A percentile compares a stretch with the other conserved stretches of the same genome.
phyloP scores from a whole-genome alignment of 352 stramenopile species.

The Globisporangium alternatum region DNA sequence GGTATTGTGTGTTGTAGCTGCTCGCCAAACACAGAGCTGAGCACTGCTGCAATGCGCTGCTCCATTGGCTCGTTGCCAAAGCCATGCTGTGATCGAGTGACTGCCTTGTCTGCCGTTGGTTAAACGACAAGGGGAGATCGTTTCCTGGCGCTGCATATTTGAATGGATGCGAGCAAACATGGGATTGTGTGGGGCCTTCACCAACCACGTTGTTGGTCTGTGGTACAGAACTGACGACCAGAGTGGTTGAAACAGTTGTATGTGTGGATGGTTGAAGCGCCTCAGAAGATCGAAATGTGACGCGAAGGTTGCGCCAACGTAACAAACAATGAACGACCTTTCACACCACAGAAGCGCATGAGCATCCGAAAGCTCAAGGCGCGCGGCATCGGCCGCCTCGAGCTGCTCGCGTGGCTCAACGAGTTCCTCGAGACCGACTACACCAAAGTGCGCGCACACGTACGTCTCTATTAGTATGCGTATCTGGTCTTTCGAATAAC shows the following conservation, averaged over 20 bases:
- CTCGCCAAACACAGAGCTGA: not conserved
- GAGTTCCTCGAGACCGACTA: conserved; percentile 82
- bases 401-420: conserved; percentile 77
- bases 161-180: not conserved
- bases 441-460: conserved; percentile 44
- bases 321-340: not conserved
- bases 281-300: not conserved
- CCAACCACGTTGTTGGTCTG: not conserved
- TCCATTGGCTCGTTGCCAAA: not conserved
- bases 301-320: not conserved
- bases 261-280: not conserved
- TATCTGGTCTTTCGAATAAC: not conserved
- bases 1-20: not conserved
- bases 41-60: not conserved
- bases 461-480: not conserved
- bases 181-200: too few relatives aligned
- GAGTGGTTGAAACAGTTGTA: not conserved
- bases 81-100: not conserved
- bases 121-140: not conserved
- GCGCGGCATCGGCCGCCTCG: conserved; percentile 68
- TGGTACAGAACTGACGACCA: not conserved
- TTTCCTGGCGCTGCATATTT: not conserved
- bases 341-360: conserved; percentile 27
- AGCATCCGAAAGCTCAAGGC: conserved; percentile 77
- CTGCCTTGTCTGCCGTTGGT: not conserved